Conservation (phyloP, 331 rosid species). For the Acacia concinna region DNA sequence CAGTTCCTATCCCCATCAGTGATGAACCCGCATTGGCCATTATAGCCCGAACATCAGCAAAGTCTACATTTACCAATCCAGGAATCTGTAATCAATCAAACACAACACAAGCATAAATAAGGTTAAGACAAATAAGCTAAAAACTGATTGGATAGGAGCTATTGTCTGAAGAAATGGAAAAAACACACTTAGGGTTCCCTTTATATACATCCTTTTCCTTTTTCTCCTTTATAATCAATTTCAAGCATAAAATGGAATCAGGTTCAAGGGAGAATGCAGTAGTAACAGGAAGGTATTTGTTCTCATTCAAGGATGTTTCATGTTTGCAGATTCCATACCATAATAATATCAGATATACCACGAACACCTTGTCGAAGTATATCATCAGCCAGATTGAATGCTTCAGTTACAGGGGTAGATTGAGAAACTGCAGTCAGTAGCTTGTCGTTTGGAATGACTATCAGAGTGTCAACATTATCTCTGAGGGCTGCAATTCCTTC, state of each 20-base stretch:
- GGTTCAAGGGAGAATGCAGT: not conserved
- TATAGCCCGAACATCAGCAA: constrained; percentile 98
- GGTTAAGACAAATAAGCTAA: constrained; percentile 3
- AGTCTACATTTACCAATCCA: constrained; percentile 93
- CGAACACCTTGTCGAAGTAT: constrained; percentile 99
- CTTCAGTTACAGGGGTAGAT: constrained; percentile 97
- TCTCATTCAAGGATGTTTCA: constrained; percentile 16
- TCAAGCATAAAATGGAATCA: not conserved
- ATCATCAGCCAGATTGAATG: constrained; percentile 96
- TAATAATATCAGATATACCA: constrained; percentile 97
- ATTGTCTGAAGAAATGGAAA: constrained; percentile 16
- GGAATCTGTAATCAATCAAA: constrained; percentile 77
- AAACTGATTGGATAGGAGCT: not conserved
- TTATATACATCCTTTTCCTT: constrained; percentile 21
- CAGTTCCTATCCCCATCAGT: constrained; percentile 99
- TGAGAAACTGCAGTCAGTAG: constrained; percentile 92
- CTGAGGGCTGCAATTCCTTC: constrained; percentile 98
- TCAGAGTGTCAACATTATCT: constrained; percentile 92
- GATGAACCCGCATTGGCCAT: constrained; percentile 99
- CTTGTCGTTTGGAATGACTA: constrained; percentile 98
- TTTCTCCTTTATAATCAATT: constrained; percentile 30
- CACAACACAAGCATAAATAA: not conserved
- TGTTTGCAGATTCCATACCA: constrained; percentile 52
- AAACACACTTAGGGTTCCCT: not conserved
- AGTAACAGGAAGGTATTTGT: constrained; percentile 4